Conservation (phyloP, 148 eudicot species). For the Camellia lanceoleosa region DNA sequence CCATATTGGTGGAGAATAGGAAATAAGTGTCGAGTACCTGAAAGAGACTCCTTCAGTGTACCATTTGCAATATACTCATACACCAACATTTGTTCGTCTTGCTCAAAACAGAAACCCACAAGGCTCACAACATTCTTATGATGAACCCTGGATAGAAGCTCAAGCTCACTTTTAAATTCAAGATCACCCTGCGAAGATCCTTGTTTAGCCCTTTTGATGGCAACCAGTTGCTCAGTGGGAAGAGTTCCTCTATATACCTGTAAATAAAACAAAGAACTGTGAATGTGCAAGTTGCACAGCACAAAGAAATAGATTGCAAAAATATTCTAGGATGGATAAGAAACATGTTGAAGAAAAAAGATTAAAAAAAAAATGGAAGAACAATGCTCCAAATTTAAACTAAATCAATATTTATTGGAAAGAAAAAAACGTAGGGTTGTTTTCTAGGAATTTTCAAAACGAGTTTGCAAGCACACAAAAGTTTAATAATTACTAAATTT, state of each 20-base stretch:
- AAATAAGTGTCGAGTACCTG: conserved; percentile 38
- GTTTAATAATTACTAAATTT: neutral
- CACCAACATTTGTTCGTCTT: conserved; percentile 77
- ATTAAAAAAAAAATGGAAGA: neutral
- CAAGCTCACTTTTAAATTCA: conserved; percentile 88
- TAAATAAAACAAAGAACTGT: neutral
- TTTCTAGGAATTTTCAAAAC: neutral
- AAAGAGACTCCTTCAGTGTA: conserved; percentile 64
- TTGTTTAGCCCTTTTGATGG: conserved; percentile 71
- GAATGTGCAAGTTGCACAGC: neutral
- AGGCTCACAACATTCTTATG: conserved; percentile 87
- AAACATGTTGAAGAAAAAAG: neutral
- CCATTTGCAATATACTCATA: conserved; percentile 86
- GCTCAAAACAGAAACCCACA: conserved; percentile 76
- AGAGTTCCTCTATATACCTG: conserved; percentile 79
- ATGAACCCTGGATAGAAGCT: conserved; percentile 90
- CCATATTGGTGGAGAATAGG: neutral
- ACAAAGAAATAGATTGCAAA: neutral
- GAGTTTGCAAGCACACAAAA: neutral
- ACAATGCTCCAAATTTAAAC: neutral
- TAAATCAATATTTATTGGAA: neutral
- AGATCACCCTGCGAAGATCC: conserved; percentile 78
- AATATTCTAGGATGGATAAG: neutral
- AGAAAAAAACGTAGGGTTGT: neutral
- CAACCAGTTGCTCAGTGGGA: conserved; percentile 53